phyloP scores from a whole-genome alignment of 2,329 filamentous ascomycete species.

The Dactylellina cionopaga region DNA sequence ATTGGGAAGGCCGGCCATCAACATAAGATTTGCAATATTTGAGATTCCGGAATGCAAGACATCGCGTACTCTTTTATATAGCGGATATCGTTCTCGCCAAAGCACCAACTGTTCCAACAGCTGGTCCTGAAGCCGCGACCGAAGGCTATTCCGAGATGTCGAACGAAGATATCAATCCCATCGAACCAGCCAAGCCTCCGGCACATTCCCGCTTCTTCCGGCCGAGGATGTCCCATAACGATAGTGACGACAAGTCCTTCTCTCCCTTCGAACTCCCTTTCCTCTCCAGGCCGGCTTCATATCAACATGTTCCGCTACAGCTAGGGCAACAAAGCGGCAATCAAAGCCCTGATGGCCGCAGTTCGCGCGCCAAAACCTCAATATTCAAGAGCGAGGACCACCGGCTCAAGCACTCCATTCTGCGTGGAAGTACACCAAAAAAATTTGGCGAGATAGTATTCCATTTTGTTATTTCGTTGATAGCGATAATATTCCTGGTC shows the following conservation, averaged over 20 bases:
- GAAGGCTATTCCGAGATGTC: slow-evolving; percentile 20
- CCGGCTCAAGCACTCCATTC: slow-evolving; percentile 37
- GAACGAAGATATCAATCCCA: slow-evolving; percentile 12
- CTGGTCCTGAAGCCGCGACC: no score
- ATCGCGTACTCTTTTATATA: not conserved
- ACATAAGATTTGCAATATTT: no score
- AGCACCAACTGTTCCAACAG: not conserved
- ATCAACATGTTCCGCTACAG: slow-evolving; percentile 18
- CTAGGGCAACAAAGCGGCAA: slow-evolving; percentile 6
- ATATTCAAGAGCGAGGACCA: slow-evolving; percentile 43
- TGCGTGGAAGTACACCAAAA: slow-evolving; percentile 34
- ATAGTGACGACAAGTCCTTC: slow-evolving; percentile 14
- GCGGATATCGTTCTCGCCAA: not conserved
- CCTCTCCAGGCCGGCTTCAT: slow-evolving; percentile 13
- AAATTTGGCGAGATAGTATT: slow-evolving; percentile 37
- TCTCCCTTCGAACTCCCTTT: slow-evolving; percentile 35
- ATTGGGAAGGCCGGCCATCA: slow-evolving; percentile 1
- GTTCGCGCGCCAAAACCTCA: slow-evolving; percentile 30
- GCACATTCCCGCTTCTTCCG: slow-evolving; percentile 33
- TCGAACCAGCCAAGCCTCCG: slow-evolving; percentile 6
- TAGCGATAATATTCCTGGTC: slow-evolving; percentile 37
- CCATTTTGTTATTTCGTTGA: slow-evolving; percentile 34
- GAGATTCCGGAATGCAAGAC: no score
- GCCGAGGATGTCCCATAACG: slow-evolving; percentile 18
- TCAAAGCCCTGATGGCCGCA: slow-evolving; percentile 30